Percentiles rank a stretch among this genome's conserved stretches.
Conservation (phyloP, 1,139 yeast genomes). For the Yamadazyma dushanensis region DNA sequence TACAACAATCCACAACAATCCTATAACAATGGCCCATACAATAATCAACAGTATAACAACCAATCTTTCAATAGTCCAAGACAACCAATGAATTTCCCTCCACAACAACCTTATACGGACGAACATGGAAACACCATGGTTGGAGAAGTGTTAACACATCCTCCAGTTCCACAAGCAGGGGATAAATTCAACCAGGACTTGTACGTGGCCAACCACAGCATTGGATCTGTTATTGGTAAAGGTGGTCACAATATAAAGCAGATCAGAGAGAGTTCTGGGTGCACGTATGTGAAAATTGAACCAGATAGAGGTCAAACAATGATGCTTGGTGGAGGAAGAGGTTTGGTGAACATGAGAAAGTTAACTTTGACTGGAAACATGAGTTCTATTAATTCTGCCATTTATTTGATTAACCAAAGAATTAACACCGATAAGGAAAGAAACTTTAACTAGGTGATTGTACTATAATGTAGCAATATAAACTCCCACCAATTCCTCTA, state of each 20-base stretch:
- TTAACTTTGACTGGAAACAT: slow-evolving; percentile 71
- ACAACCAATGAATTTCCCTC: slow-evolving; percentile 18
- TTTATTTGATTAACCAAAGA: slow-evolving; percentile 73
- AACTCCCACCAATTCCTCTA: background rate
- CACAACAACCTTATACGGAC: slow-evolving; percentile 42
- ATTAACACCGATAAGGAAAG: slow-evolving; percentile 64
- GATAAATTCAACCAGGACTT: slow-evolving; percentile 67
- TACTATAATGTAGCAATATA: slow-evolving; percentile 1
- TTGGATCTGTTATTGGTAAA: slow-evolving; percentile 85
- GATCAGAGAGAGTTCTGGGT: slow-evolving; percentile 73
- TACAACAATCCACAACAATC: slow-evolving; percentile 17
- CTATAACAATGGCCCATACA: slow-evolving; percentile 7
- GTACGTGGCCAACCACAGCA: slow-evolving; percentile 72
- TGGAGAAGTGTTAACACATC: slow-evolving; percentile 46
- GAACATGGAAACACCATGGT: slow-evolving; percentile 47
- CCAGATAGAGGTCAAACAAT: slow-evolving; percentile 49
- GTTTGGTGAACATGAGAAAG: slow-evolving; percentile 57
- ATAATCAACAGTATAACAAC: slow-evolving; percentile 2
- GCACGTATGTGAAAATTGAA: slow-evolving; percentile 69
- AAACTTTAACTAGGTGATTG: slow-evolving; percentile 20
- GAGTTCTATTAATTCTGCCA: slow-evolving; percentile 73
- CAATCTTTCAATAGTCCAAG: slow-evolving; percentile 9
- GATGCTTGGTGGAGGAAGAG: slow-evolving; percentile 58
- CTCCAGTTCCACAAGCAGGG: slow-evolving; percentile 39
- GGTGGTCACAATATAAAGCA: slow-evolving; percentile 83